Conservation (phyloP, 2,329 filamentous ascomycete genomes). For the Colletotrichum simmondsii region DNA sequence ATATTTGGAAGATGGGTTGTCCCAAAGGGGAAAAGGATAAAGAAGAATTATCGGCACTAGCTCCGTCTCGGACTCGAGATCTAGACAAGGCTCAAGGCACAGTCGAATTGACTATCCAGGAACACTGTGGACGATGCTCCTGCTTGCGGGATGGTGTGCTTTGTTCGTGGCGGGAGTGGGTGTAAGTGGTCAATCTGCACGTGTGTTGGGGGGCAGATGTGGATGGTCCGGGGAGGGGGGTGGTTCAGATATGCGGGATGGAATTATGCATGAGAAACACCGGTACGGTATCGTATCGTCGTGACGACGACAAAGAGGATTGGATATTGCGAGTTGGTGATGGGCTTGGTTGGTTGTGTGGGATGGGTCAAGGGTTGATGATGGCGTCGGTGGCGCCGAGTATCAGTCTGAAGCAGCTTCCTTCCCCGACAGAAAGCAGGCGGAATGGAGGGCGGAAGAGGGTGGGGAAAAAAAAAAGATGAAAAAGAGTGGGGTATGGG, state of each 20-base stretch:
- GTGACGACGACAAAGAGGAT: slow-evolving; percentile 6
- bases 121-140: slow-evolving; percentile 1
- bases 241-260: background rate
- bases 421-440: background rate
- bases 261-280: background rate
- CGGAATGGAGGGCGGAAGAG: background rate
- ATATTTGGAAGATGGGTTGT: background rate
- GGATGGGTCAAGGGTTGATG: background rate
- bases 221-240: background rate
- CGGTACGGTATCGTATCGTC: slow-evolving; percentile 21
- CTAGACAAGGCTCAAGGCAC: slow-evolving; percentile 10
- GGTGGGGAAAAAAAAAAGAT: background rate
- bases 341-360: background rate
- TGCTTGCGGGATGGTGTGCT: background rate
- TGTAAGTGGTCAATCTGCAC: slow-evolving; percentile 2
- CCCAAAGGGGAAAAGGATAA: background rate
- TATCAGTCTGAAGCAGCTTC: background rate
- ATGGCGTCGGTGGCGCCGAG: slow-evolving; percentile 19
- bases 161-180: background rate
- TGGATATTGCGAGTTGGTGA: background rate
- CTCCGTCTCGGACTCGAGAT: background rate
- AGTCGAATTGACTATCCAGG: background rate
- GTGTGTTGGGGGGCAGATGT: background rate
- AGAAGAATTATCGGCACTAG: background rate
- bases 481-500: background rate